Conservation (phyloP, 345 rosid genomes). For the Citrus cavaleriei region DNA sequence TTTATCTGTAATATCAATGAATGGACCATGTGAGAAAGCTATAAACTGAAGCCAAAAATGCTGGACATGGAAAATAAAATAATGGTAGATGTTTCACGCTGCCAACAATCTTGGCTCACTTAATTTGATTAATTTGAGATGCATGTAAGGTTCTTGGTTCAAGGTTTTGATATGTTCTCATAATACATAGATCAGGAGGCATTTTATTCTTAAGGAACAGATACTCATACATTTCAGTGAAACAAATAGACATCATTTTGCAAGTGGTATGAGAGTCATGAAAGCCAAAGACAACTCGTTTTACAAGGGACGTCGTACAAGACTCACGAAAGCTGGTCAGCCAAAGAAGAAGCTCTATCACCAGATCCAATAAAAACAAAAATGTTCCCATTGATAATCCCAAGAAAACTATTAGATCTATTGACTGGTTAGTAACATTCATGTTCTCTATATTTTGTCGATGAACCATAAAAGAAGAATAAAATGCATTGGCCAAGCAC, state of each 20-base stretch:
- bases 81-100: not conserved
- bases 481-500: not conserved
- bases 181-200: not conserved
- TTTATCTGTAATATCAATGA: constrained; percentile 46
- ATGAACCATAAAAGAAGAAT: not conserved
- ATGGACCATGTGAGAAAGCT: constrained; percentile 21
- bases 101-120: not conserved
- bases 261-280: not conserved
- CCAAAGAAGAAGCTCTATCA: not conserved
- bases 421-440: not conserved
- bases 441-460: not conserved
- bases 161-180: not conserved
- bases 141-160: not conserved
- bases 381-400: constrained; percentile 2
- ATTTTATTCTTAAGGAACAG: not conserved
- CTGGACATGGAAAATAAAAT: not conserved
- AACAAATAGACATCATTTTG: not conserved
- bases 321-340: not conserved
- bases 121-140: not conserved
- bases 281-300: not conserved
- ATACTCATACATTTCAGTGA: not conserved
- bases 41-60: not conserved
- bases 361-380: not conserved
- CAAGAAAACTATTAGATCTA: constrained; percentile 6
- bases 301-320: not conserved